A percentile compares a stretch with the other conserved stretches of the same genome.
Conservation (phyloP, 192 early-diverging fungal genomes). For the Rhizophagus clarus region DNA sequence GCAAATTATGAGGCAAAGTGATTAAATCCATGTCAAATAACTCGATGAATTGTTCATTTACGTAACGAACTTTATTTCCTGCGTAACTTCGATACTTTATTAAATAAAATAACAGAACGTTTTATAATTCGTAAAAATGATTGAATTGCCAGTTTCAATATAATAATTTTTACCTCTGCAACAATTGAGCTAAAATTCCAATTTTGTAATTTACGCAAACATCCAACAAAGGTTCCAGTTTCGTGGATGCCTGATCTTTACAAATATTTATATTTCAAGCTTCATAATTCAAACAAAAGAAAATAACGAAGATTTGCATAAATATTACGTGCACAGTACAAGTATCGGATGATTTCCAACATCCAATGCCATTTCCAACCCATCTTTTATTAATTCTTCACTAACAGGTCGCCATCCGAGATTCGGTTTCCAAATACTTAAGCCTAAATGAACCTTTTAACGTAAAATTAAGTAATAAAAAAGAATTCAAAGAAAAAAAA, state of each 20-base stretch:
- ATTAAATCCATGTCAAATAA: constrained; percentile 92
- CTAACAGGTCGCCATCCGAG: constrained; percentile 87
- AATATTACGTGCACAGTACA: constrained; percentile 83
- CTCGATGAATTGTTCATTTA: constrained; percentile 95
- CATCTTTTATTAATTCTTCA: constrained; percentile 97
- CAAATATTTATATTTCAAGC: neutral
- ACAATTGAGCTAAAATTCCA: constrained; percentile 98
- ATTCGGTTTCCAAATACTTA: constrained; percentile 69
- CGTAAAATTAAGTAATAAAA: neutral
- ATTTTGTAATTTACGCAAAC: constrained; percentile 86
- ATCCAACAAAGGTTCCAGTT: constrained; percentile 91
- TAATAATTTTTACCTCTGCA: constrained; percentile 67
- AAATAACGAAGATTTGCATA: neutral
- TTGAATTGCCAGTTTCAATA: constrained; percentile 1
- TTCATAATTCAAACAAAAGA: neutral
- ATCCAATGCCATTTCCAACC: constrained; percentile 83
- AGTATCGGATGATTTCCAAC: constrained; percentile 83
- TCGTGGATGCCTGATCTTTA: constrained; percentile 84
- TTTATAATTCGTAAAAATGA: neutral
- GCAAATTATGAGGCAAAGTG: constrained; percentile 75
- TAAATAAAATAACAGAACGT: neutral
- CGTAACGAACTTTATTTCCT: constrained; percentile 81
- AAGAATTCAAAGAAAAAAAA: neutral
- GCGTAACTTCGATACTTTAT: constrained; percentile 88
- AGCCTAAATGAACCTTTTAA: constrained; percentile 57